Evolutionary conservation across 495 filamentous ascomycete species (phyloP), one percentile per base, ranked within the genome.

Genomic region (Lophium mytilinum): DNA sequence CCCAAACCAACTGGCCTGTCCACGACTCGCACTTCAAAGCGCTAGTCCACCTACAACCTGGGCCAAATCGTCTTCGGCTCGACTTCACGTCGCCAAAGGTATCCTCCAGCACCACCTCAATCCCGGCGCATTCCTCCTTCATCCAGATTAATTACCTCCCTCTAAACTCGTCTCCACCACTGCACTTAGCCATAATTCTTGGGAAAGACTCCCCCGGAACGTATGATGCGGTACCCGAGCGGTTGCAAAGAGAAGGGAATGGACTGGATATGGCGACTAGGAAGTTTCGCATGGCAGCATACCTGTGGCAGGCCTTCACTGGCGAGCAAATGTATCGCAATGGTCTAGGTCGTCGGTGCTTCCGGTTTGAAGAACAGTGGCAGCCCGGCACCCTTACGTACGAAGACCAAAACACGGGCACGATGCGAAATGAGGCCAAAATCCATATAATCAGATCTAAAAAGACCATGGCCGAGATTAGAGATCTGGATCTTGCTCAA

Each of bases 221-320:
- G 0, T 95, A 86, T 57, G 89, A 96, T 75, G 84, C 87, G 9
- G 79, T 85, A 24, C 89, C 90, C 0, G 83, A 90, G 52, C 76
- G 86, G 36, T 70, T 79, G 41, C 81, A 87, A 66, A 80, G 80
- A 55, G 90, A 95, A 76, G 90, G 87, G 4, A 92, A 92, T 66
- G 80, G 78, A 1, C 64, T 96, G 34, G 86, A 92, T 2, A 82
- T 77, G 11, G 91, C 91, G 0, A 79, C 93, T 60, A 79, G 80
- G 54, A 96, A 96, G 69, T 95, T 88, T 65, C 80, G 89, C 52
- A 94, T 90, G 83, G 84, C 89, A 19, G 90, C 89, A 15, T 94
- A 96, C 68, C 77, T 96, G 2, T 96, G 91, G 91, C 91, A 96
- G 68, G 89, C 90, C 8, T 96, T 93, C 66, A 96, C 91, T 0